Evolutionary conservation across 371 early-diverging fungal species (phyloP).

Genomic region (Apophysomyces elegans): DNA sequence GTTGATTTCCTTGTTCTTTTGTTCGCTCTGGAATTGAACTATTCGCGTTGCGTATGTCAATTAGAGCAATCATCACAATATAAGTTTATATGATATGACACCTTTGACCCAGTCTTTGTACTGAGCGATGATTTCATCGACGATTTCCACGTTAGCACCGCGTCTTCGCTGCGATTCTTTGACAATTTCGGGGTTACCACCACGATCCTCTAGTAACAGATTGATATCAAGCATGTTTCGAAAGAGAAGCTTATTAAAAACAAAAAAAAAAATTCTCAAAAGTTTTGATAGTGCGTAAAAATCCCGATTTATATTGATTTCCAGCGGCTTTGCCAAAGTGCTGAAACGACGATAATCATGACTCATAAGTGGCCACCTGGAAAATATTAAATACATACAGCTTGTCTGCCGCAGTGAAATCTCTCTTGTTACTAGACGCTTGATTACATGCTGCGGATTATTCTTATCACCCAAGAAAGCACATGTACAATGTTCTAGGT

Average conservation of each 20-base stretch:
- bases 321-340: constrained; percentile 6
- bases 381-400: neutral
- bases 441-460: no score
- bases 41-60: neutral
- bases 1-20: constrained; percentile 90
- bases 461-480: no score
- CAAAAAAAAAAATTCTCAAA: constrained; percentile 15
- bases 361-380: neutral
- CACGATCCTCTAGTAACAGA: constrained; percentile 89
- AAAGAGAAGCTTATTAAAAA: neutral
- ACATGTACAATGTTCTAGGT: no score
- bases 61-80: no score
- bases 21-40: constrained; percentile 89
- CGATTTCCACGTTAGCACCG: constrained; percentile 82
- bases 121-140: constrained; percentile 91
- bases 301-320: constrained; percentile 4
- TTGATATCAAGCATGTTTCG: constrained; percentile 85
- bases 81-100: constrained; percentile 35
- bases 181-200: constrained; percentile 94
- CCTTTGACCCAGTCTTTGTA: constrained; percentile 93
- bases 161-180: constrained; percentile 93
- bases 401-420: no score
- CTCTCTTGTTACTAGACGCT: no score
- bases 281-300: neutral
- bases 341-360: neutral